A percentile compares a stretch with the other conserved stretches of the same genome.
These are phyloP conservation scores for Penicillium longicatenatum DNA, from an alignment of 495 filamentous ascomycete species.

Conservation along the genomic window DNA sequence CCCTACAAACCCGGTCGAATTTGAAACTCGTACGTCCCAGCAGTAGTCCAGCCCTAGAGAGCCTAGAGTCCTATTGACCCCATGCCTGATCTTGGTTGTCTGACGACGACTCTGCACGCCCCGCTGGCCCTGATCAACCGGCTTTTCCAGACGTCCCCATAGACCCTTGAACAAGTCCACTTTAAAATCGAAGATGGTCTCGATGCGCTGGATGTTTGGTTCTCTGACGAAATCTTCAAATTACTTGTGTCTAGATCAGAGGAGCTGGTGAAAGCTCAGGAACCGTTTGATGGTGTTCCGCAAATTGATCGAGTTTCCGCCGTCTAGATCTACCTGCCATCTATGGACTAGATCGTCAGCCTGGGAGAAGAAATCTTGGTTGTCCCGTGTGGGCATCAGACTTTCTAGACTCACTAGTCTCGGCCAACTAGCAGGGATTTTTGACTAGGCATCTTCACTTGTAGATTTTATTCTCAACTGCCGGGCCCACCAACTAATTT, in stretches of 20 bases:
- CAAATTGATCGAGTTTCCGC: slow-evolving; percentile 2
- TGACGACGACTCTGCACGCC: slow-evolving; percentile 23
- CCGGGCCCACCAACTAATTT: background rate
- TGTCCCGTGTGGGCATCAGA: background rate
- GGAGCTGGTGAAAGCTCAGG: background rate
- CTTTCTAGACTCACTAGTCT: background rate
- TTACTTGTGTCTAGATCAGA: background rate
- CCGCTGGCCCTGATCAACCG: slow-evolving; percentile 18
- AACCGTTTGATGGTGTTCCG: background rate
- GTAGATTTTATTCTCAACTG: background rate
- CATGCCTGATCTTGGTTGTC: slow-evolving; percentile 15
- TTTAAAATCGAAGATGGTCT: background rate
- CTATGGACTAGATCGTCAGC: background rate
- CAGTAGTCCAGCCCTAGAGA: background rate
- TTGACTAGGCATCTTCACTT: background rate
- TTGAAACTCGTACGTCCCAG: background rate
- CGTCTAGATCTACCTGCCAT: slow-evolving; percentile 7
- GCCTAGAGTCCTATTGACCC: background rate
- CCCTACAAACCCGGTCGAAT: background rate
- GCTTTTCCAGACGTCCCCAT: background rate
- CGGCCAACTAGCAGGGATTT: background rate
- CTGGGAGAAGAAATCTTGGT: background rate
- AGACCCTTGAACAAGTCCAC: slow-evolving; percentile 1
- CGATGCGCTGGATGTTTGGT: slow-evolving; percentile 5
- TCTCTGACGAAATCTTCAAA: slow-evolving; percentile 13